Evolutionary conservation across 1,284 basidiomycete species (phyloP), one percentile per base, ranked within the genome.

Genomic region (Tausonia pullulans): DNA sequence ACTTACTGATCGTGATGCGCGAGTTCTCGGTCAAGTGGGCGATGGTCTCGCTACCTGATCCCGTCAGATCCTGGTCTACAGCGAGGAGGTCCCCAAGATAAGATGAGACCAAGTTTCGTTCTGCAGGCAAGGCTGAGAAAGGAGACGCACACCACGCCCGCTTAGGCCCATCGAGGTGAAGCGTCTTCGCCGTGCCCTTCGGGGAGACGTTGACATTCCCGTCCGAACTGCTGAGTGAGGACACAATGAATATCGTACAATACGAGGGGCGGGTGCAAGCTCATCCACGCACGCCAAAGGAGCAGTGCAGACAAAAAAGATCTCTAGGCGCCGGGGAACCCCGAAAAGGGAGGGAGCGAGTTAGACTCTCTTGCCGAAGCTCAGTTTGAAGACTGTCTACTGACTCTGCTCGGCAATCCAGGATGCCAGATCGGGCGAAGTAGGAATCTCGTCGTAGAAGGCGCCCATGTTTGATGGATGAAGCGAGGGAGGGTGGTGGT

Each of bases 31-130:
- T 56, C 2, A 69, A n/a, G 44, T 69, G 67, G 4, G 67, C 62
- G n/a, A 69, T 68, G 3, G 69, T 69, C 50, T 69, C 69, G 41
- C 58, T 55, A 6, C 69, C 69, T 62, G 61, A 43, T 8, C 69
- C 69, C 3, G 67, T 67, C 2, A 69, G 57, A 50, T 69, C 69
- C 49, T 69, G 66, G 39, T 69, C 69, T 69, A 54, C 2, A 5
- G 49, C 4, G 4, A 3, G 10, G 27, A 0, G 13, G 39, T 27
- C 27, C 2, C 27, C 27, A 27, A 27, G 27, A 27, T 27, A 9
- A 40, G n/a, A 8, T 14, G n/a, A 59, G 45, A 43, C 27, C 27
- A 13, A 39, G 8, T 11, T 11, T 43, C 51, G 27, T 16, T 3
- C 10, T 27, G 14, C n/a, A 41, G 13, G n/a, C n/a, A 39, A 14